These are phyloP conservation scores for Uronychia binucleata DNA, from an alignment of 73 alveolate genomes.

Conservation along the genomic window DNA sequence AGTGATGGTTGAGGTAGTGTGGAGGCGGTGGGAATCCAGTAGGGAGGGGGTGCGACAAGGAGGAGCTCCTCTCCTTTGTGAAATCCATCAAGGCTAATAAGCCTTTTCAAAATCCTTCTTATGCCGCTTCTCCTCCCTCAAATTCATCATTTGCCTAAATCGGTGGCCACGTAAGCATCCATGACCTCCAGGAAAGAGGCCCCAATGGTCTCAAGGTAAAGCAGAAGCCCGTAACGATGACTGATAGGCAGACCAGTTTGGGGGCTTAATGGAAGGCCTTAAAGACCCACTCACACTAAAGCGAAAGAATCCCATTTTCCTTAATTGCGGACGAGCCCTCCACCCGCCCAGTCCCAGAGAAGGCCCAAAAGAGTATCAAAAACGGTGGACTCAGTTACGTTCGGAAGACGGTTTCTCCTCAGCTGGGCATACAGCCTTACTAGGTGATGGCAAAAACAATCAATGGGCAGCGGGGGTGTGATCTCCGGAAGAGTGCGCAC, in stretches of 20 bases:
- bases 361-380: background rate
- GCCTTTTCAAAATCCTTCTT: background rate
- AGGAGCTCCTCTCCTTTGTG: background rate
- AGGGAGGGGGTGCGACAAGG: background rate
- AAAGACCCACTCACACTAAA: background rate
- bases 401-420: background rate
- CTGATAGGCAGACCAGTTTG: background rate
- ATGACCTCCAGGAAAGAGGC: background rate
- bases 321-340: background rate
- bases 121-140: background rate
- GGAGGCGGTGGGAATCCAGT: background rate
- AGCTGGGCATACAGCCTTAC: background rate
- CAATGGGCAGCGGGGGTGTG: no score
- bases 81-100: background rate
- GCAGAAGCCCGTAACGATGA: background rate
- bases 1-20: no score
- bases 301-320: background rate
- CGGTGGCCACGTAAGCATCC: background rate
- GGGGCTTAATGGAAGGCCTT: background rate
- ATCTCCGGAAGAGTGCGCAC: background rate
- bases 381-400: background rate
- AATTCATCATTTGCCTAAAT: background rate
- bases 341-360: no score
- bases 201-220: background rate
- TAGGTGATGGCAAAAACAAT: no score